Evolutionary conservation across 805 yeast genomes (phyloP).

Genomic region (Schwanniomyces vanrijiae): DNA sequence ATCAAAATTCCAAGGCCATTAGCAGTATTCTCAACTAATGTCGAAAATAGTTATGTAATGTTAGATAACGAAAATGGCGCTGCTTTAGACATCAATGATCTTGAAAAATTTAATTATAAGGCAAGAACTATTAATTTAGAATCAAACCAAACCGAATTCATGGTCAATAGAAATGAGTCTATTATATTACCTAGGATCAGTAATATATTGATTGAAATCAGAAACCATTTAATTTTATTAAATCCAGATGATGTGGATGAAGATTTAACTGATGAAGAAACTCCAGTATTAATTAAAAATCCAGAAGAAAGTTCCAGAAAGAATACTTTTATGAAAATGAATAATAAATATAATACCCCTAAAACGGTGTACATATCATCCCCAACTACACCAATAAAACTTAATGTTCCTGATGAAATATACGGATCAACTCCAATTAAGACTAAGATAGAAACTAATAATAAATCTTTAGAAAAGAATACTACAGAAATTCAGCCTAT

Average conservation of each 20-base stretch:
- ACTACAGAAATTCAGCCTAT: background rate
- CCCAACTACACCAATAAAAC: background rate
- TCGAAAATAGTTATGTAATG: slow-evolving; percentile 20
- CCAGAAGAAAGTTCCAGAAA: background rate
- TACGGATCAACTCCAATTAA: background rate
- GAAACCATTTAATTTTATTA: slow-evolving; percentile 59
- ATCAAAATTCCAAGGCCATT: slow-evolving; percentile 60
- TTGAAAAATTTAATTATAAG: slow-evolving; percentile 9
- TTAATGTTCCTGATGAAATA: background rate
- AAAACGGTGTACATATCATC: background rate
- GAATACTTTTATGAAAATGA: background rate
- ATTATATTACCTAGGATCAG: slow-evolving; percentile 62
- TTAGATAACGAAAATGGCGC: slow-evolving; percentile 21
- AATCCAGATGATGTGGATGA: slow-evolving; percentile 48
- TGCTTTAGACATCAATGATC: slow-evolving; percentile 17
- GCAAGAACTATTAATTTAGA: slow-evolving; percentile 43
- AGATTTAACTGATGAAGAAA: slow-evolving; percentile 46
- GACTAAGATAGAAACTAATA: background rate
- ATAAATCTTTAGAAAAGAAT: background rate
- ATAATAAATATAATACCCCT: background rate
- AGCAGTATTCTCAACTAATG: slow-evolving; percentile 24
- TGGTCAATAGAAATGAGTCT: slow-evolving; percentile 61
- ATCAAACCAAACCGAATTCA: slow-evolving; percentile 49
- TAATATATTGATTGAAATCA: slow-evolving; percentile 66
- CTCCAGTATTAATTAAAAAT: slow-evolving; percentile 12